Percentiles rank a stretch among this genome's conserved stretches.
phyloP scores from a whole-genome alignment of 2,329 filamentous ascomycete species.

The Tricladium varicosporioides region DNA sequence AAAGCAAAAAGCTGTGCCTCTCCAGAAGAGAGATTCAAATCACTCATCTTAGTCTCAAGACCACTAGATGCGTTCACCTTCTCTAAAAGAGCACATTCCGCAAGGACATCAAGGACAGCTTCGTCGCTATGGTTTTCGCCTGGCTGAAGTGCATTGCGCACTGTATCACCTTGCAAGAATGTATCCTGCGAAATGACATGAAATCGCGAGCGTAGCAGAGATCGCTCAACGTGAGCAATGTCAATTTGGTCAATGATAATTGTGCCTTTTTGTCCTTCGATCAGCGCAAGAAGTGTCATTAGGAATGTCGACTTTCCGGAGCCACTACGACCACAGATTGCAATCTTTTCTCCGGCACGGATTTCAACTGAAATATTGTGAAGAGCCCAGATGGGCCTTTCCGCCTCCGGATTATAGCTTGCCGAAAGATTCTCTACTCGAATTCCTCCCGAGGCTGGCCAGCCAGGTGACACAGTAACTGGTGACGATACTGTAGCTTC shows the following conservation, averaged over 20 bases:
- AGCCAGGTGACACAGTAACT: background rate
- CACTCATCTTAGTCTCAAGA: background rate
- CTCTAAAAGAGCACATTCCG: background rate
- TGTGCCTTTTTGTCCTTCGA: too few relatives aligned
- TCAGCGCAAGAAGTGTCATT: too few relatives aligned
- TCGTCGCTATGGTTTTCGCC: background rate
- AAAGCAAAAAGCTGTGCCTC: background rate
- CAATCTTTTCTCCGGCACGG: too few relatives aligned
- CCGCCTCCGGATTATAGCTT: background rate
- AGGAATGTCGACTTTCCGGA: too few relatives aligned
- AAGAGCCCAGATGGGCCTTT: too few relatives aligned
- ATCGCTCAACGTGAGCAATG: too few relatives aligned
- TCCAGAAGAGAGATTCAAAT: background rate
- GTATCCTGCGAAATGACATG: background rate
- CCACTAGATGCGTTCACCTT: background rate
- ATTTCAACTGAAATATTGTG: too few relatives aligned
- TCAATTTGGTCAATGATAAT: too few relatives aligned
- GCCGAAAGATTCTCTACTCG: background rate
- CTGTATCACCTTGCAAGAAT: background rate
- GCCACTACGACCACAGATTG: too few relatives aligned
- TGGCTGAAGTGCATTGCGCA: background rate
- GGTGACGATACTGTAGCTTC: background rate
- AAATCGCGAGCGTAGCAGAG: too few relatives aligned
- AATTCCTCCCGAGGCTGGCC: background rate
- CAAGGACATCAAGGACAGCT: background rate